Percentiles rank a stretch among this genome's conserved stretches.
Conservation (phyloP, 2,329 filamentous ascomycete genomes). For the Stenocarpella maydis region DNA sequence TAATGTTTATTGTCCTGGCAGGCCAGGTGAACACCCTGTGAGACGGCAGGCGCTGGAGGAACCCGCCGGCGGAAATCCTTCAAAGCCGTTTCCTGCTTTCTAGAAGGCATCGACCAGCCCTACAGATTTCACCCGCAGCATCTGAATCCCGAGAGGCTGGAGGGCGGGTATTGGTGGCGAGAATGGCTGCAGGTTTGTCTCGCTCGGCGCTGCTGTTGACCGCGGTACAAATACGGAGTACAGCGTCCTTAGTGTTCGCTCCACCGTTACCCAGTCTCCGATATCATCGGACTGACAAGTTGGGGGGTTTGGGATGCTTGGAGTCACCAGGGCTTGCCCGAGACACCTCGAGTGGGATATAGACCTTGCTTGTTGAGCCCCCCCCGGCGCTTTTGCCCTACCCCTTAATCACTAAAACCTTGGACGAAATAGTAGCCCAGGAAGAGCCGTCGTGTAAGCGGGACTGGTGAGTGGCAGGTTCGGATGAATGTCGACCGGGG, state of each 20-base stretch:
- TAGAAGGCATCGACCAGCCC: conserved; percentile 30
- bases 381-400: conserved; percentile 4
- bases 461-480: conserved; percentile 5
- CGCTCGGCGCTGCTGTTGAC: neutral
- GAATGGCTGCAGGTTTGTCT: neutral
- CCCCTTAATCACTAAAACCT: conserved; percentile 18
- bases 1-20: neutral
- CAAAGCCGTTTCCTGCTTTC: conserved; percentile 8
- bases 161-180: neutral
- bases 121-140: conserved; percentile 28
- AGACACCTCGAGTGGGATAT: neutral
- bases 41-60: conserved; percentile 16
- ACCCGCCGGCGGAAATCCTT: conserved; percentile 8
- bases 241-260: neutral
- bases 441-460: neutral
- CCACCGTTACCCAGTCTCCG: neutral
- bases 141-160: neutral
- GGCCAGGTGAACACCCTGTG: conserved; percentile 12
- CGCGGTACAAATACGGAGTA: too few relatives aligned
- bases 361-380: neutral
- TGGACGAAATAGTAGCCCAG: conserved; percentile 8
- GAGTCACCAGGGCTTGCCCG: neutral
- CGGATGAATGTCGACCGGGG: conserved; percentile 13
- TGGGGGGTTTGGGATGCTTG: neutral
- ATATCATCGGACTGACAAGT: neutral